These are phyloP conservation scores for Trichosanthes cucumerina DNA, from an alignment of 306 rosid genomes.

Conservation along the genomic window DNA sequence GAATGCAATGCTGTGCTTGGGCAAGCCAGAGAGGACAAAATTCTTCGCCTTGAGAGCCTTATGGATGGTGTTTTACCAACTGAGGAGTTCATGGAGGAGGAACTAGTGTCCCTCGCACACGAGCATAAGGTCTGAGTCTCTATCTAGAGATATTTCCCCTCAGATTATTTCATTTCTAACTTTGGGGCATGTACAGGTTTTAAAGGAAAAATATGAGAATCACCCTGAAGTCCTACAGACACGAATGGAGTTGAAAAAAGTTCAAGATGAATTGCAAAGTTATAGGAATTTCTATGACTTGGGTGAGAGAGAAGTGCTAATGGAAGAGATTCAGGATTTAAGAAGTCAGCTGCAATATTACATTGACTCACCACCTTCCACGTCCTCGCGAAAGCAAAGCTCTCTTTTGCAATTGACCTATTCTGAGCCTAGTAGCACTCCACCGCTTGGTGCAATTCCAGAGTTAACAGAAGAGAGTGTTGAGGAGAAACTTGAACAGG, in stretches of 20 bases:
- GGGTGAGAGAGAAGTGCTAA: slow-evolving; percentile 89
- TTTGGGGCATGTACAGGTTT: slow-evolving; percentile 39
- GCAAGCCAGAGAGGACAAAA: slow-evolving; percentile 91
- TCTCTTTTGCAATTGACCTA: slow-evolving; percentile 53
- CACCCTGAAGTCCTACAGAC: slow-evolving; percentile 83
- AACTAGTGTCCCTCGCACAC: slow-evolving; percentile 50
- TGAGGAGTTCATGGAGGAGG: slow-evolving; percentile 84
- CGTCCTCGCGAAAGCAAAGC: slow-evolving; percentile 40
- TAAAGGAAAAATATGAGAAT: slow-evolving; percentile 78
- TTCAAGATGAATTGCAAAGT: slow-evolving; percentile 62
- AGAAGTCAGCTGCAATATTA: slow-evolving; percentile 88
- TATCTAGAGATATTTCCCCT: slow-evolving; percentile 3
- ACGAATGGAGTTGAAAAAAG: slow-evolving; percentile 66
- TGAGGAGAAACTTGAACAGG: slow-evolving; percentile 55
- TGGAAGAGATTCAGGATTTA: slow-evolving; percentile 90
- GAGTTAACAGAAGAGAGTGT: slow-evolving; percentile 36
- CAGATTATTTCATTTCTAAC: slow-evolving; percentile 17
- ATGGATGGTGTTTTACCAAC: slow-evolving; percentile 88
- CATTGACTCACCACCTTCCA: slow-evolving; percentile 53
- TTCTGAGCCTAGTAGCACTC: slow-evolving; percentile 41
- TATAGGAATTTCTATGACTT: slow-evolving; percentile 58
- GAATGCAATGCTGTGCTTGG: slow-evolving; percentile 82
- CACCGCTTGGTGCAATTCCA: slow-evolving; percentile 38
- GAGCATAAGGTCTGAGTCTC: slow-evolving; percentile 61
- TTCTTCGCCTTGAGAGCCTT: slow-evolving; percentile 82